Percentiles rank a stretch among this genome's conserved stretches.
phyloP scores from a whole-genome alignment of 345 rosid genomes.

The Pistacia atlantica region DNA sequence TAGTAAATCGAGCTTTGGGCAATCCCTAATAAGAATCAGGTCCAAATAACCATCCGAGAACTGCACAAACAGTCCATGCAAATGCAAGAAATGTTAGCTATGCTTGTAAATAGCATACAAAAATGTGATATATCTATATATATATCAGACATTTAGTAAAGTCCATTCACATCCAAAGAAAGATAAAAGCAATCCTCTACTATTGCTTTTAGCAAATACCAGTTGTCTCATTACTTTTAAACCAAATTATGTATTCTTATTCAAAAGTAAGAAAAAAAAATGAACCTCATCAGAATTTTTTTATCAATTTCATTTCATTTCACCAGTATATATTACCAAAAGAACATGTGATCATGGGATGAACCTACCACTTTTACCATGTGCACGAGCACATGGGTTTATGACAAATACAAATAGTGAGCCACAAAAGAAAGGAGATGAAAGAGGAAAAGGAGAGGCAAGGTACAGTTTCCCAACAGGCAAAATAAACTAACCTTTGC shows the following conservation, averaged over 20 bases:
- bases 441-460: background rate
- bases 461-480: background rate
- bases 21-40: constrained; percentile 60
- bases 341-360: no score
- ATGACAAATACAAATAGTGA: background rate
- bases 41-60: constrained; percentile 94
- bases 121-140: background rate
- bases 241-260: no score
- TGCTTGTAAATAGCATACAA: constrained; percentile 10
- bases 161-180: background rate
- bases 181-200: no score
- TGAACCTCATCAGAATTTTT: no score
- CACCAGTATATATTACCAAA: no score
- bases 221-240: no score
- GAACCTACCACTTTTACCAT: background rate
- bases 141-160: background rate
- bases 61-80: constrained; percentile 36
- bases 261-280: no score
- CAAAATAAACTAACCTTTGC: constrained; percentile 70
- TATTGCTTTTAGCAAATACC: no score
- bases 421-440: background rate
- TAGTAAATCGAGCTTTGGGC: constrained; percentile 69
- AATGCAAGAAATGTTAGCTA: background rate
- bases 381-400: background rate
- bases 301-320: no score